A percentile compares a stretch with the other conserved stretches of the same genome.
Conservation (phyloP, 495 filamentous ascomycete genomes). For the Aspergillus bertholletiae region DNA sequence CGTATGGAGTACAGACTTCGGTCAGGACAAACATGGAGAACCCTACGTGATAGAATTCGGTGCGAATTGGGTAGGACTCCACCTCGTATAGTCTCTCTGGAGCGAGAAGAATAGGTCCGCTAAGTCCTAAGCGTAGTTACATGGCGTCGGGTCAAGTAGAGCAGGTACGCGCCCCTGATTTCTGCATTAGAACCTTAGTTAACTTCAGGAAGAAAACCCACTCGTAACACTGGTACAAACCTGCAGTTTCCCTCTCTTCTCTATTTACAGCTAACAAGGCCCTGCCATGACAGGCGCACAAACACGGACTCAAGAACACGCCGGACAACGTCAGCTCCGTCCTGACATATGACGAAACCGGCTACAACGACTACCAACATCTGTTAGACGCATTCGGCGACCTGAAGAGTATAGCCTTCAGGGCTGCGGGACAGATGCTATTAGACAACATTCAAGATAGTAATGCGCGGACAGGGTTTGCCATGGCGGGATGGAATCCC, state of each 20-base stretch:
- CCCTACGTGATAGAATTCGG: conserved; percentile 64
- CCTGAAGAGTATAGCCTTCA: conserved; percentile 46
- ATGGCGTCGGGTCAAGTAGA: conserved; percentile 53
- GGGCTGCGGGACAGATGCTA: conserved; percentile 56
- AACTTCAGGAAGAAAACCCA: conserved; percentile 53
- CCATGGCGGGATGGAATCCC: conserved; percentile 63
- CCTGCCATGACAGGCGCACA: conserved; percentile 43
- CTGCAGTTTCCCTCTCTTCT: background rate
- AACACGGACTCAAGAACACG: conserved; percentile 58
- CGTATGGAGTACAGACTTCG: conserved; percentile 55
- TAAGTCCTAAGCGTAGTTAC: conserved; percentile 37
- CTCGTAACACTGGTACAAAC: conserved; percentile 58
- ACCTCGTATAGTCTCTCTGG: too few species aligned
- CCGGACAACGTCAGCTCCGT: conserved; percentile 62
- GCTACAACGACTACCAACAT: conserved; percentile 46
- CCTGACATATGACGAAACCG: conserved; percentile 55
- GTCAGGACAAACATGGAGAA: conserved; percentile 44
- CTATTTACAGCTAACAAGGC: background rate
- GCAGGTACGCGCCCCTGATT: background rate
- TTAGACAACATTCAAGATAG: conserved; percentile 60
- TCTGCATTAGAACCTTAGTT: background rate
- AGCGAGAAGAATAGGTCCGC: too few species aligned
- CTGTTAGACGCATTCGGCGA: conserved; percentile 51
- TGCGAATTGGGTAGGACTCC: conserved; percentile 59
- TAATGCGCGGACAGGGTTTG: conserved; percentile 57